A percentile compares a stretch with the other conserved stretches of the same genome.
Conservation (phyloP, 352 stramenopile species). For the Sclerospora graminicola region DNA sequence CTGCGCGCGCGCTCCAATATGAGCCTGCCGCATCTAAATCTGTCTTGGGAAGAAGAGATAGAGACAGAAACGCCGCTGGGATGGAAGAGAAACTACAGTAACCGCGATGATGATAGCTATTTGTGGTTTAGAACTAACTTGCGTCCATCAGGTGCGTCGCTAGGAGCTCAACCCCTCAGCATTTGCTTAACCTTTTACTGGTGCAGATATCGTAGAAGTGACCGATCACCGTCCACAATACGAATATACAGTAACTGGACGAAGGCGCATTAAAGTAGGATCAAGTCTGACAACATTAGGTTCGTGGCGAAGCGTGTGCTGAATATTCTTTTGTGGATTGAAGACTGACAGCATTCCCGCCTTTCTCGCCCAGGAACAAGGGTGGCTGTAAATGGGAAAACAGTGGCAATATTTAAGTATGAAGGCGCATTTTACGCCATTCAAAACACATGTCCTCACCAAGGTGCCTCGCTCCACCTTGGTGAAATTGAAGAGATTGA, state of each 20-base stretch:
- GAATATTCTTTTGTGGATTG: background rate
- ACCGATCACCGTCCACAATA: constrained; percentile 58
- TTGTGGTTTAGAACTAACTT: constrained; percentile 64
- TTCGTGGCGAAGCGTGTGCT: constrained; percentile 11
- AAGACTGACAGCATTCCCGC: background rate
- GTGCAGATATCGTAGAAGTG: constrained; percentile 64
- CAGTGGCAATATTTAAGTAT: constrained; percentile 79
- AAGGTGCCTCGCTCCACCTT: constrained; percentile 68
- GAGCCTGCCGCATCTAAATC: constrained; percentile 18
- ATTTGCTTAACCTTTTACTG: background rate
- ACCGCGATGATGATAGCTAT: constrained; percentile 20
- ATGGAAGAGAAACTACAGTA: constrained; percentile 6
- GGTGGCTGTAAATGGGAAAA: constrained; percentile 49
- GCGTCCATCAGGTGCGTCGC: constrained; percentile 35
- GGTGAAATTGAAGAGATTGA: constrained; percentile 83
- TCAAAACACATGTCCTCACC: constrained; percentile 69
- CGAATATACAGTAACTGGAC: constrained; percentile 63
- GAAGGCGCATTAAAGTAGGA: constrained; percentile 59
- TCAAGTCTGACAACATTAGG: constrained; percentile 46
- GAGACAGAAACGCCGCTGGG: constrained; percentile 8
- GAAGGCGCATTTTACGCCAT: constrained; percentile 57
- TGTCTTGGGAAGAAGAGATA: constrained; percentile 28
- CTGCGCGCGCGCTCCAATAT: constrained; percentile 1
- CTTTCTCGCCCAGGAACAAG: constrained; percentile 30
- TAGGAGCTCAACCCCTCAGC: background rate